These are phyloP conservation scores for Didymella pinodella DNA, from an alignment of 2,329 filamentous ascomycete genomes.

Conservation along the genomic window DNA sequence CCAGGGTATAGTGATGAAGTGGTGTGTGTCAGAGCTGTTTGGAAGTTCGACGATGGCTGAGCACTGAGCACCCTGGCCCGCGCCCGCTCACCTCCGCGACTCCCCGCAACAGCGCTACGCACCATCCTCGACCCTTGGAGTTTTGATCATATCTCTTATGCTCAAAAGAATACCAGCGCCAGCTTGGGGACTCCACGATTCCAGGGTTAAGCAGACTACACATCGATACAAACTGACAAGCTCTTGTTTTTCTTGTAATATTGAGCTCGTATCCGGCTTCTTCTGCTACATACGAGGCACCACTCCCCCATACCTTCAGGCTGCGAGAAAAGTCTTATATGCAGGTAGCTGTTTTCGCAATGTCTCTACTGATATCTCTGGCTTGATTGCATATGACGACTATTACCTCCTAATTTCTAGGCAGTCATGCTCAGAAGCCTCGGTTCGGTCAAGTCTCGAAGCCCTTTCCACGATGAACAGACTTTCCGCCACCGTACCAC, in stretches of 20 bases:
- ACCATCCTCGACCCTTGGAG: constrained; percentile 3
- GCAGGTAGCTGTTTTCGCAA: background rate
- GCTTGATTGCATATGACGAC: background rate
- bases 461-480: constrained; percentile 64
- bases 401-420: background rate
- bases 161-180: no score
- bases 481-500: constrained; percentile 79
- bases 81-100: constrained; percentile 18
- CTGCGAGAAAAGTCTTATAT: background rate
- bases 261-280: background rate
- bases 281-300: no score
- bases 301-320: no score
- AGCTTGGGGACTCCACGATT: no score
- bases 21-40: constrained; percentile 33
- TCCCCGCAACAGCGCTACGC: constrained; percentile 15
- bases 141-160: no score
- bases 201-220: no score
- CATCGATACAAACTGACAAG: no score
- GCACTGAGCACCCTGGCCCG: constrained; percentile 14
- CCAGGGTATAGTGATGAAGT: constrained; percentile 13
- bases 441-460: constrained; percentile 43
- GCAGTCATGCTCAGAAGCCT: background rate
- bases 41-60: constrained; percentile 13
- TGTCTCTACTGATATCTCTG: background rate
- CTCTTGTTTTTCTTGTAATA: no score